Percentiles rank a stretch among this genome's conserved stretches.
Conservation (phyloP, 2,329 filamentous ascomycete genomes). For the Diplodia seriata region DNA sequence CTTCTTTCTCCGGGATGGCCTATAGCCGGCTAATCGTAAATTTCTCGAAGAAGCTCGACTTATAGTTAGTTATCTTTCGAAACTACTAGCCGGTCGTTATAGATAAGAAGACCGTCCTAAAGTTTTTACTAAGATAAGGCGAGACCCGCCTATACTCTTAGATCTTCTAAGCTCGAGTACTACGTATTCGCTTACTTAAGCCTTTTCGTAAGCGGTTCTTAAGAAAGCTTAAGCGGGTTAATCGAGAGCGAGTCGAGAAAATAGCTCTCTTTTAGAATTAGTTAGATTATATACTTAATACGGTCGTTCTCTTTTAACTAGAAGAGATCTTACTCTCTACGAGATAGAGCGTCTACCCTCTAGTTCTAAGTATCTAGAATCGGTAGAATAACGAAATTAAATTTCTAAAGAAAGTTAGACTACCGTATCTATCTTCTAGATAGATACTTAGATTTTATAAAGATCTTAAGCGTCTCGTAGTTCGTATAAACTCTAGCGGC, state of each 20-base stretch:
- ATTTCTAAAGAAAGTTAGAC: neutral
- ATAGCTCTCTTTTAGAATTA: neutral
- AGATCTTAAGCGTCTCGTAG: slow-evolving; percentile 42
- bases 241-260: too few relatives aligned
- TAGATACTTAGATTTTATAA: slow-evolving; percentile 35
- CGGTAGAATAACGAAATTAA: neutral
- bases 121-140: slow-evolving; percentile 3
- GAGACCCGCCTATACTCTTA: too few relatives aligned
- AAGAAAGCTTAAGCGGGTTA: too few relatives aligned
- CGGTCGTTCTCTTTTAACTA: neutral
- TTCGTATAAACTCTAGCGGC: slow-evolving; percentile 37
- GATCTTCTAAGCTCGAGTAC: neutral
- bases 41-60: too few relatives aligned
- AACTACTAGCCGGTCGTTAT: too few relatives aligned
- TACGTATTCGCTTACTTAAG: neutral
- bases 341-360: neutral
- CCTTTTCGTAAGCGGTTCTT: too few relatives aligned
- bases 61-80: too few relatives aligned
- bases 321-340: neutral
- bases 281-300: neutral
- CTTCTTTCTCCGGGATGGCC: too few relatives aligned
- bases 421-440: neutral
- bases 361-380: neutral
- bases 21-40: too few relatives aligned
- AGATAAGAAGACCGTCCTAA: too few relatives aligned